Conservation (phyloP, 257 asterid genomes). For the Verbascum thapsus region DNA sequence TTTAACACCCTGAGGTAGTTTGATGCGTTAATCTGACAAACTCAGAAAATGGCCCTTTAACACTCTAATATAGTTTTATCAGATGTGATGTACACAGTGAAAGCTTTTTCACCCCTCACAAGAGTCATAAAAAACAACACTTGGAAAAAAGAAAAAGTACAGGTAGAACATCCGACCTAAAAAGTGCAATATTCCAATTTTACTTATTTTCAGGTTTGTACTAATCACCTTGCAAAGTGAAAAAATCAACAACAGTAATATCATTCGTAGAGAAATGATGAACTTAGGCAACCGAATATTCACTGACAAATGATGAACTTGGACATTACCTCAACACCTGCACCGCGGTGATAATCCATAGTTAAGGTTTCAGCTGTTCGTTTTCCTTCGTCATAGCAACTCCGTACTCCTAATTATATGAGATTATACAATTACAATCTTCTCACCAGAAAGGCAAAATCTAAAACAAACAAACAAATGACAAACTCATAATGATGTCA, state of each 20-base stretch:
- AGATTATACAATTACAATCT: conserved; percentile 1
- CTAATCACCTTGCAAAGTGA: too few species aligned
- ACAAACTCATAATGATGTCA: background rate
- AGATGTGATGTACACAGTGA: too few species aligned
- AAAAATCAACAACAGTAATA: background rate
- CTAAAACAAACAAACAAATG: background rate
- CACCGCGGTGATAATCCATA: conserved; percentile 91
- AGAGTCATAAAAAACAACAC: background rate
- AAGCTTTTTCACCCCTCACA: background rate
- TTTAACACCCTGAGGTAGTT: too few species aligned
- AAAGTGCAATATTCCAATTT: background rate
- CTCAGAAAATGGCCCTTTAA: too few species aligned
- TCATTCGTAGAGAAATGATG: conserved; percentile 10
- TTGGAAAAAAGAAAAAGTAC: background rate
- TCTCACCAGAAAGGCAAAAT: conserved; percentile 4
- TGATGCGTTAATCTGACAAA: too few species aligned
- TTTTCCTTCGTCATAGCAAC: conserved; percentile 88
- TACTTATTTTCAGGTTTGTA: conserved; percentile 1
- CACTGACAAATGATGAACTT: too few species aligned
- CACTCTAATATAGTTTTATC: too few species aligned
- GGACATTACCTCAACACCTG: conserved; percentile 69
- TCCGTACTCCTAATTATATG: conserved; percentile 58
- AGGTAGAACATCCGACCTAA: background rate
- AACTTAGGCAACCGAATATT: background rate
- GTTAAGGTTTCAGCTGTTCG: conserved; percentile 79